phyloP scores from a whole-genome alignment of 805 yeast species.

The Ogataea polymorpha region DNA sequence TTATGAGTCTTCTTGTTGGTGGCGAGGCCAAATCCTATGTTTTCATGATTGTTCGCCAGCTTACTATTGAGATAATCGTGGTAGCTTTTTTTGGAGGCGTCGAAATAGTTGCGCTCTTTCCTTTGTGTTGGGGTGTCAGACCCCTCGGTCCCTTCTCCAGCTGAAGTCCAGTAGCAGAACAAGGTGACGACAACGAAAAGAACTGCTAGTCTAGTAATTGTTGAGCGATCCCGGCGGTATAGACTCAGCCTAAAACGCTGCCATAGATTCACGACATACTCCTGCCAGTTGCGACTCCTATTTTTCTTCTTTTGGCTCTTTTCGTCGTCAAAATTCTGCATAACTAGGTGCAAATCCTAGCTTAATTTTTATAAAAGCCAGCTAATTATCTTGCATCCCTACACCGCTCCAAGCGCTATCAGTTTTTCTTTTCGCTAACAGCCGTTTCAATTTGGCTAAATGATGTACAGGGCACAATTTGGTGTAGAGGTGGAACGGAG shows the following conservation, averaged over 20 bases:
- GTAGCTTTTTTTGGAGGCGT: constrained; percentile 14
- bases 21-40: constrained; percentile 24
- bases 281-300: constrained; percentile 7
- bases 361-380: constrained; percentile 5
- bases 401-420: background rate
- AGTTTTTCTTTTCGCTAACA: background rate
- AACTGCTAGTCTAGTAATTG: constrained; percentile 6
- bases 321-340: constrained; percentile 20
- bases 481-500: constrained; percentile 3
- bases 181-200: background rate
- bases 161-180: constrained; percentile 1
- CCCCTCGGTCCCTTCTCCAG: background rate
- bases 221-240: constrained; percentile 8
- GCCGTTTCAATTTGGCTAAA: background rate
- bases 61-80: constrained; percentile 26
- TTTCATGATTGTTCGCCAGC: constrained; percentile 23
- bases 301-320: constrained; percentile 19
- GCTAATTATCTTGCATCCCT: constrained; percentile 3
- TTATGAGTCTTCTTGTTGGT: constrained; percentile 17
- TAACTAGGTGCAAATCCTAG: background rate
- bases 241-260: constrained; percentile 12
- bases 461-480: background rate
- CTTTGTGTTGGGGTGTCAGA: constrained; percentile 2
- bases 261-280: constrained; percentile 2
- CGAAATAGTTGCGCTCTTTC: constrained; percentile 19